Conservation (phyloP, 139 green algal species). For the Chlamydomonas schloesseri region DNA sequence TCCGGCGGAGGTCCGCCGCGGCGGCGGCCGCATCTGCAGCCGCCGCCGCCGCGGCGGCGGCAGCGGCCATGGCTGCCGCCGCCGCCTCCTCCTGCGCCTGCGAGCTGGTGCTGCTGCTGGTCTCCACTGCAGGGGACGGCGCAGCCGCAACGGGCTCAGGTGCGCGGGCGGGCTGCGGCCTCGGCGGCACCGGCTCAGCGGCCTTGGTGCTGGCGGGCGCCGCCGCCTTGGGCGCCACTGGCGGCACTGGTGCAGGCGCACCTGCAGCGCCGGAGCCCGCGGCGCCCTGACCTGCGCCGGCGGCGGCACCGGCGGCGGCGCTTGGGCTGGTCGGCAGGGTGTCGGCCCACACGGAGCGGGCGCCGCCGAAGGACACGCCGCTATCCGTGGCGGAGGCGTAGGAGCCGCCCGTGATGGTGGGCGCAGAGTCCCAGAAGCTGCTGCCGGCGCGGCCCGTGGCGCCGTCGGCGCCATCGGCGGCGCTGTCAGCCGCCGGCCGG, state of each 20-base stretch:
- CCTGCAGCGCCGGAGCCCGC: background rate
- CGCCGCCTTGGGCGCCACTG: no score
- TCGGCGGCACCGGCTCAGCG: no score
- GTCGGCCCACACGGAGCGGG: background rate
- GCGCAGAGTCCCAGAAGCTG: background rate
- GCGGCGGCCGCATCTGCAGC: background rate
- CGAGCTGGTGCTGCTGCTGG: background rate
- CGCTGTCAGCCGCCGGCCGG: background rate
- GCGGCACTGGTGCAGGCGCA: no score
- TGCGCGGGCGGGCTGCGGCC: no score
- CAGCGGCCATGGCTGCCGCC: background rate
- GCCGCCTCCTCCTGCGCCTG: background rate
- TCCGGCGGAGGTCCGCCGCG: background rate
- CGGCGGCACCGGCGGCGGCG: no score
- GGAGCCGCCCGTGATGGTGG: background rate
- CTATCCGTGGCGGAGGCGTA: background rate
- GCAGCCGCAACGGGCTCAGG: no score
- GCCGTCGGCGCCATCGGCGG: background rate
- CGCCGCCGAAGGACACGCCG: background rate
- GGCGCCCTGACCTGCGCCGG: background rate
- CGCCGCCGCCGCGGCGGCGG: background rate
- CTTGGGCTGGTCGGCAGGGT: background rate
- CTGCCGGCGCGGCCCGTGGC: no score
- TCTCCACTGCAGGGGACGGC: no score
- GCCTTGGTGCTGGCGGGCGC: no score